Base-by-base conservation (phyloP, 1,139 yeast species). In the Zygoascus meyerae region DNA sequence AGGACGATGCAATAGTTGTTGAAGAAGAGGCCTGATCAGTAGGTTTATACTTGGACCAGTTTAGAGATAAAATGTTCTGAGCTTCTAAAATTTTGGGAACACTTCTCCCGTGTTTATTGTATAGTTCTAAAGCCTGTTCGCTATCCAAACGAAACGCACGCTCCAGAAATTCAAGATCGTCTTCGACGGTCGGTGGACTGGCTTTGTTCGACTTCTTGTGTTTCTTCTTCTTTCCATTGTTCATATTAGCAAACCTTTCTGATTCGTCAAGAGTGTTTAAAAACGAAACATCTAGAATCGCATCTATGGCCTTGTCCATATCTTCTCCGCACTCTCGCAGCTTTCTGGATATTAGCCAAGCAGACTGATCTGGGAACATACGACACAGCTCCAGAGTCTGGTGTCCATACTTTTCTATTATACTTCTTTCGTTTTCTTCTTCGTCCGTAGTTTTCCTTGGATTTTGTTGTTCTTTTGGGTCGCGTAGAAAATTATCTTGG, bases 281-380 rank as follows among this genome's bases (percentile, higher is more conserved):
- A 2, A 49, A 40, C 14, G 49, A 48, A 39, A 47, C 51, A 43
- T 60, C 61, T 14, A 61, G 52, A 26, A 61, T 50, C 29, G 52
- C 43, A 37, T 61, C 64, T 0, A 57, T 53, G 8, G 61, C 57
- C 34, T 37, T 49, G 9, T 48, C 61, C 1, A 54, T 40, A 30
- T 61, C 59, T 10, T 55, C 52, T 10, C 48, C 45, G 42, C 51
- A 47, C 11, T 48, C 45, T 17, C 44, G 37, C 16, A 57, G 54
- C 42, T 53, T 54, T 11, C 40, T 48, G 18, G 48, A 38, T 8
- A 60, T 41, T 2, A 47, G 18, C 1, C 52, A 48, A 10, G 33
- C 18, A 1, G 59, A 44, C 9, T 59, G 34, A 9, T 50, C 38
- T 5, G 65, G 64, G 50, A 61, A 61, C 11, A 59, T 54, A 29